These are phyloP conservation scores for Botryobasidium botryosum DNA, from an alignment of 768 basidiomycete species.

Conservation along the genomic window DNA sequence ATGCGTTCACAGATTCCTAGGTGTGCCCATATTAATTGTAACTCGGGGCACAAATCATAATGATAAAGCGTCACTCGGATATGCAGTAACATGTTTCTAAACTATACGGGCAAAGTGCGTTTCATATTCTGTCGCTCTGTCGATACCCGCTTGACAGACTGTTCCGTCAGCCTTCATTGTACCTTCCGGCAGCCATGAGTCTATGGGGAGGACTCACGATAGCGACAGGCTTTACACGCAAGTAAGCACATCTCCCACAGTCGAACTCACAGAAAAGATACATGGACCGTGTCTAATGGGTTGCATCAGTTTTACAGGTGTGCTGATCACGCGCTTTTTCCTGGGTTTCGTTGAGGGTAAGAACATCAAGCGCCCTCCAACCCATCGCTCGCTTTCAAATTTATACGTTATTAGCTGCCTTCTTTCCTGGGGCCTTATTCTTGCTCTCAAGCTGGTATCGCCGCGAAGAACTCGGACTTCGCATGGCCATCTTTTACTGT, in stretches of 20 bases:
- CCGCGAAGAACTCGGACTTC: constrained; percentile 25
- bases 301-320: constrained; percentile 51
- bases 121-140: no score
- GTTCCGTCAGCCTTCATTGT: constrained; percentile 42
- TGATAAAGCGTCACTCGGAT: no score
- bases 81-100: constrained; percentile 61
- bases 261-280: constrained; percentile 31
- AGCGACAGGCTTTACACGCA: no score
- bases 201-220: no score
- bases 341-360: constrained; percentile 53
- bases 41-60: no score
- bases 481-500: constrained; percentile 50
- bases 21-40: no score
- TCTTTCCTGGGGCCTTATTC: constrained; percentile 30
- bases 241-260: constrained; percentile 29
- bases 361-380: no score
- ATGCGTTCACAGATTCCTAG: no score
- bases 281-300: no score
- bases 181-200: constrained; percentile 9
- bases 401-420: no score
- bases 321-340: constrained; percentile 52
- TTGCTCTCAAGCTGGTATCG: constrained; percentile 35
- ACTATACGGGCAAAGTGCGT: constrained; percentile 43
- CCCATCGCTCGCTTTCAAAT: no score
- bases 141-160: no score